These are phyloP conservation scores for Auxenochlorella pyrenoidosa DNA, from an alignment of 139 green algal species.

Conservation along the genomic window DNA sequence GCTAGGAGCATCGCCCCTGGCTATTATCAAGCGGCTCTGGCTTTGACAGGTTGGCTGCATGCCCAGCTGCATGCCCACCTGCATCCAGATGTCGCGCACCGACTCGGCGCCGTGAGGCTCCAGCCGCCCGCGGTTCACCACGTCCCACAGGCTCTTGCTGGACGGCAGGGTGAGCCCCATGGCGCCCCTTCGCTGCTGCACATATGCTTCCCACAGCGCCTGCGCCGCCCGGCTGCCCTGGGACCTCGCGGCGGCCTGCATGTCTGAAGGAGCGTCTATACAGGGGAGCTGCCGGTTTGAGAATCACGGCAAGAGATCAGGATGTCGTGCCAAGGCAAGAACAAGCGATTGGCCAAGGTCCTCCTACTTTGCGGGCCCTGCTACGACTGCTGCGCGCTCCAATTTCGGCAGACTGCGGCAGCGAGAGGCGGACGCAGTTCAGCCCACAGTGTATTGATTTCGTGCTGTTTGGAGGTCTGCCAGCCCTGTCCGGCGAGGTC, in stretches of 20 bases:
- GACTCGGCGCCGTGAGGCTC: constrained; percentile 44
- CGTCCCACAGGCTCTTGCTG: constrained; percentile 52
- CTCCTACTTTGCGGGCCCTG: no score
- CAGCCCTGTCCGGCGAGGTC: no score
- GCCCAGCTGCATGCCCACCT: constrained; percentile 24
- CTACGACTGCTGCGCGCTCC: not conserved
- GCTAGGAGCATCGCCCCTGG: no score
- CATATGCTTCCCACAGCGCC: constrained; percentile 22
- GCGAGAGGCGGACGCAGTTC: not conserved
- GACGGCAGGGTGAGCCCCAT: constrained; percentile 33
- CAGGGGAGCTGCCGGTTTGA: not conserved
- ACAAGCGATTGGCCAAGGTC: no score
- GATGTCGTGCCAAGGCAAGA: no score
- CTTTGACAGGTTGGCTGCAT: no score
- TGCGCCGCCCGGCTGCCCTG: constrained; percentile 13
- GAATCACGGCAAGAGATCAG: not conserved
- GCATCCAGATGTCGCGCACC: constrained; percentile 51
- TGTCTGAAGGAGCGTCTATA: not conserved
- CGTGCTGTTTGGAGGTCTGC: no score
- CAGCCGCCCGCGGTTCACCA: constrained; percentile 43
- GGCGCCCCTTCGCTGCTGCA: not conserved
- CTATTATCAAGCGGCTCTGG: no score
- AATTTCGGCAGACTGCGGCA: not conserved
- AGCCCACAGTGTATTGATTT: no score
- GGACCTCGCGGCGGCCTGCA: constrained; percentile 4